A percentile compares a stretch with the other conserved stretches of the same genome.
These are phyloP conservation scores for Biscogniauxia mediterranea DNA, from an alignment of 2,329 filamentous ascomycete genomes.

Conservation along the genomic window DNA sequence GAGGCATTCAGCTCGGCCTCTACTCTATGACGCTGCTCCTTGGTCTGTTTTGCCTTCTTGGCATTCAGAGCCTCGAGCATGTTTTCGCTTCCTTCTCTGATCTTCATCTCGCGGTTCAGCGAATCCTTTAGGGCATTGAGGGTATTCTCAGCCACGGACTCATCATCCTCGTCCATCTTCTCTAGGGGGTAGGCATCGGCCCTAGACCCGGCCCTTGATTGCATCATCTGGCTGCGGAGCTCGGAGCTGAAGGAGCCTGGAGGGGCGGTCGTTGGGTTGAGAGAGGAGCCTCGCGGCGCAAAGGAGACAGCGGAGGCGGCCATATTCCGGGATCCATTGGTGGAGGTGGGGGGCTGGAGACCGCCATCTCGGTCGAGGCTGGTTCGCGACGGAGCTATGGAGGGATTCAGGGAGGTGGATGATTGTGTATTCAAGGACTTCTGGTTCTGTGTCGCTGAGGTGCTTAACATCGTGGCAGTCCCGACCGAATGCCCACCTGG, in stretches of 20 bases:
- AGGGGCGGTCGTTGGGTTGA: slow-evolving; percentile 66
- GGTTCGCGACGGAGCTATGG: slow-evolving; percentile 37
- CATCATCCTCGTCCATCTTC: slow-evolving; percentile 62
- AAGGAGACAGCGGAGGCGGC: slow-evolving; percentile 59
- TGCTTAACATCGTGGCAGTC: slow-evolving; percentile 48
- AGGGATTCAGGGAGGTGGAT: slow-evolving; percentile 36
- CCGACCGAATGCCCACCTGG: slow-evolving; percentile 32
- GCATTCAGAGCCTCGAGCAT: slow-evolving; percentile 90
- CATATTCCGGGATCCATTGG: slow-evolving; percentile 48
- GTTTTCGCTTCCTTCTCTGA: slow-evolving; percentile 96
- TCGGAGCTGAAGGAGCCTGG: slow-evolving; percentile 90
- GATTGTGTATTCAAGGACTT: slow-evolving; percentile 49
- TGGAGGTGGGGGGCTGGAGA: slow-evolving; percentile 45
- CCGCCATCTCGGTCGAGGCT: slow-evolving; percentile 57
- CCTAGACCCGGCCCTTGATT: slow-evolving; percentile 62
- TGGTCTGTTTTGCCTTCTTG: slow-evolving; percentile 94
- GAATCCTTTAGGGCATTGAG: slow-evolving; percentile 76
- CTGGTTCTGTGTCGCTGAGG: slow-evolving; percentile 53
- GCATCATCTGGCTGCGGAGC: slow-evolving; percentile 68
- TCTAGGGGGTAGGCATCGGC: slow-evolving; percentile 52
- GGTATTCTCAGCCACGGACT: slow-evolving; percentile 62
- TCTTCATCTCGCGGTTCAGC: slow-evolving; percentile 94
- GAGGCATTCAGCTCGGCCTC: slow-evolving; percentile 90
- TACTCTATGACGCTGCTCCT: slow-evolving; percentile 74
- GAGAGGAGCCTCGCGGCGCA: slow-evolving; percentile 64